Evolutionary conservation across 2,329 filamentous ascomycete genomes (phyloP), one percentile per base, ranked within the genome.

Genomic region (Aspergillus ustus): DNA sequence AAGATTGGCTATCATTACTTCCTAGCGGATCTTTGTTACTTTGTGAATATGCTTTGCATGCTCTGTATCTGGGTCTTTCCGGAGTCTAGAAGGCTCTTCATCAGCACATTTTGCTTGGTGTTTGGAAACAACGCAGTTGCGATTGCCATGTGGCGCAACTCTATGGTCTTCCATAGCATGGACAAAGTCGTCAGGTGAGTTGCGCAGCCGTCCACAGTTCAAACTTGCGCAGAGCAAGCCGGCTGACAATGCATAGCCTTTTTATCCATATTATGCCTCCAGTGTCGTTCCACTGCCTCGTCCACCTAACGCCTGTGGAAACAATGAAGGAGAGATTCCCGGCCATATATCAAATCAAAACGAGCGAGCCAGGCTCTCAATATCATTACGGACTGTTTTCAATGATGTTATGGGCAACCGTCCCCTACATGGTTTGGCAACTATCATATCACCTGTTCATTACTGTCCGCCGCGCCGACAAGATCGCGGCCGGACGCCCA

Each of bases 221-320:
- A 13, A 13, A n/a, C 6, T 19, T 29, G 22, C 7, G 9, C 15
- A 40, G 8, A 40, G 11, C 34, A 4, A 40, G 34, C n/a, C 11
- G 15, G 31, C 52, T 67, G 46, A 65, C 50, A 19, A 31, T 9
- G 17, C 25, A 1, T 8, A 90, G 88, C 75, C 84, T 99, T n/a
- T 99, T 99, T 80, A 97, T 99, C 69, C 95, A 99, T 77, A 96
- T 99, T 72, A 99, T 99, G 94, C 95, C 95, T 1, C 97, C 93
- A 67, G 94, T 91, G 6, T 92, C 93, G 1, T 85, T 99, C 13
- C 95, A 99, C 77, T 96, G 92, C 73, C 84, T 99, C 15, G 91
- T 97, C 17, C 95, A 99, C 75, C 83, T 98, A 20, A 83, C 93
- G 13, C 79, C 90, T 0, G 77, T 85, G 1, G 86, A 87, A 22